Conservation (phyloP, 176 grass and related monocot genomes). For the Eragrostis curvula region DNA sequence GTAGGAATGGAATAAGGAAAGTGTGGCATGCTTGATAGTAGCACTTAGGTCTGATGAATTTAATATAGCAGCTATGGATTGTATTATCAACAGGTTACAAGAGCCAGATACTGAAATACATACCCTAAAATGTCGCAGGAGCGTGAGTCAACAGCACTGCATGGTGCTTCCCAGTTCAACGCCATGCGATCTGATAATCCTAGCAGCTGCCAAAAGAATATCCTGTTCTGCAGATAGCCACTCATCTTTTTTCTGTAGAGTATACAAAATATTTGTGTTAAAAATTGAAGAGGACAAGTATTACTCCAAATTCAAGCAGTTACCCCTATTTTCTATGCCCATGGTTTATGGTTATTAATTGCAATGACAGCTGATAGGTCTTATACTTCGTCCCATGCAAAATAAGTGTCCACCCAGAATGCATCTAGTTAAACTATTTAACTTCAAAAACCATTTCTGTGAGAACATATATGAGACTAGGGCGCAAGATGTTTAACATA, state of each 20-base stretch:
- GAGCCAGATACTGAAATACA: constrained; percentile 23
- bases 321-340: constrained; percentile 14
- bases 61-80: constrained; percentile 10
- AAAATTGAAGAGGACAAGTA: neutral
- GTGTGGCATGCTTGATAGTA: neutral
- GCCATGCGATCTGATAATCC: constrained; percentile 73
- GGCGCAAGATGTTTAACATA: too few relatives aligned
- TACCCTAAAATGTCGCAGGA: constrained; percentile 33
- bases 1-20: neutral
- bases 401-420: neutral
- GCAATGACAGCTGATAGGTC: neutral
- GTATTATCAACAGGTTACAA: constrained; percentile 17
- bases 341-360: neutral
- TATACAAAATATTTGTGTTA: constrained; percentile 31
- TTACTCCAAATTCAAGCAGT: neutral
- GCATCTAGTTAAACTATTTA: neutral
- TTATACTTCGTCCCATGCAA: neutral
- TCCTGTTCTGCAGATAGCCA: constrained; percentile 67
- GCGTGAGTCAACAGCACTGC: constrained; percentile 45
- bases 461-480: neutral
- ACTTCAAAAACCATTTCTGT: neutral
- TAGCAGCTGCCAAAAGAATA: constrained; percentile 75
- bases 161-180: constrained; percentile 65
- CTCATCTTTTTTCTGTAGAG: constrained; percentile 72
- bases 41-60: neutral